phyloP scores from a whole-genome alignment of 805 yeast genomes.

The Lipomyces yamanashiensis region DNA sequence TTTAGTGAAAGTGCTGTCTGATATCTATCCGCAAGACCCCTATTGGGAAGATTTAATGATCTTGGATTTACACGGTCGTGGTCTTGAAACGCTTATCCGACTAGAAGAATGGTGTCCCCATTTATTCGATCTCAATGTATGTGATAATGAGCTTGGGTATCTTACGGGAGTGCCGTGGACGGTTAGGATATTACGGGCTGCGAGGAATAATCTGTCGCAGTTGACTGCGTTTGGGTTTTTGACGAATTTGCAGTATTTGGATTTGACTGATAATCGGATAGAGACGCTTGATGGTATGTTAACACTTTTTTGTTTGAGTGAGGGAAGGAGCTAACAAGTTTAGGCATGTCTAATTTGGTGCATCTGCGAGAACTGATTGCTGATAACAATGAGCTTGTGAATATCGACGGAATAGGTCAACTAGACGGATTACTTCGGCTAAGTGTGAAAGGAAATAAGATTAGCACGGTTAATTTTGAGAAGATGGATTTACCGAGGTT shows the following conservation, averaged over 20 bases:
- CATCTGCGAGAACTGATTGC: slow-evolving; percentile 52
- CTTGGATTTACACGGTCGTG: slow-evolving; percentile 46
- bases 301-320: neutral
- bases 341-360: slow-evolving; percentile 44
- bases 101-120: slow-evolving; percentile 52
- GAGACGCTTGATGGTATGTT: slow-evolving; percentile 44
- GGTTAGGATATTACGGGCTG: slow-evolving; percentile 47
- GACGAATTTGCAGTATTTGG: slow-evolving; percentile 51
- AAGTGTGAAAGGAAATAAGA: slow-evolving; percentile 39
- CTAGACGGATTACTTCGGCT: slow-evolving; percentile 45
- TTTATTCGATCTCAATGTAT: slow-evolving; percentile 48
- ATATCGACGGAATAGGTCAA: slow-evolving; percentile 48
- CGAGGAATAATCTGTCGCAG: slow-evolving; percentile 49
- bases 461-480: slow-evolving; percentile 37
- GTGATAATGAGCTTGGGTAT: slow-evolving; percentile 49
- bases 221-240: slow-evolving; percentile 52
- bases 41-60: slow-evolving; percentile 51
- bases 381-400: slow-evolving; percentile 48
- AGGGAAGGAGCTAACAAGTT: neutral
- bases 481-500: slow-evolving; percentile 37
- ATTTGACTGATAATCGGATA: slow-evolving; percentile 50
- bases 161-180: slow-evolving; percentile 54
- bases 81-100: slow-evolving; percentile 50
- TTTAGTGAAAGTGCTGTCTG: slow-evolving; percentile 53
- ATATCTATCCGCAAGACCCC: slow-evolving; percentile 44